Percentiles rank a stretch among this genome's conserved stretches.
Conservation (phyloP, 371 early-diverging fungal species). For the Apophysomyces variabilis region DNA sequence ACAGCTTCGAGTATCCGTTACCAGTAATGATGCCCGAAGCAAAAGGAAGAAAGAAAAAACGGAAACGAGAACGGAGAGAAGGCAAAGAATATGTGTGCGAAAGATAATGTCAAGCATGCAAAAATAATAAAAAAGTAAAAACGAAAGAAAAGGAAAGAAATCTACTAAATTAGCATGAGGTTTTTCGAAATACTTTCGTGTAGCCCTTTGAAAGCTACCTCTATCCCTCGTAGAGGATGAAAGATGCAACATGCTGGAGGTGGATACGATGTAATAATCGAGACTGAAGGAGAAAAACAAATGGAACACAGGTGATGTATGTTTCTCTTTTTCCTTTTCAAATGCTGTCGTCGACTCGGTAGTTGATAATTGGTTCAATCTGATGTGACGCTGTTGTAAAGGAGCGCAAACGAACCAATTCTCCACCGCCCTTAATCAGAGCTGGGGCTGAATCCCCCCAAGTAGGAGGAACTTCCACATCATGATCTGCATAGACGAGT, state of each 20-base stretch:
- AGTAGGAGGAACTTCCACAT: constrained; percentile 82
- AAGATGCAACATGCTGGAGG: neutral
- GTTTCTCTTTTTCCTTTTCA: constrained; percentile 1
- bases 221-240: too few relatives aligned
- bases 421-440: constrained; percentile 76
- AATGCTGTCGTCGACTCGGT: constrained; percentile 57
- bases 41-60: too few relatives aligned
- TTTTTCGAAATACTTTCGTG: too few relatives aligned
- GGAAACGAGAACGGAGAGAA: too few relatives aligned
- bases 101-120: too few relatives aligned
- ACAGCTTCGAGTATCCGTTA: too few relatives aligned
- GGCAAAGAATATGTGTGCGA: too few relatives aligned
- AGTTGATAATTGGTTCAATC: constrained; percentile 86
- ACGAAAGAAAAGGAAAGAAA: too few relatives aligned
- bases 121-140: too few relatives aligned
- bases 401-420: constrained; percentile 82
- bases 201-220: too few relatives aligned
- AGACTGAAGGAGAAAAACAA: neutral
- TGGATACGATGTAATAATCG: neutral
- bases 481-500: constrained; percentile 85
- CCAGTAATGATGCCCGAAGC: too few relatives aligned
- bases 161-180: too few relatives aligned
- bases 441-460: constrained; percentile 88
- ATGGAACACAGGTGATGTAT: neutral
- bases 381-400: constrained; percentile 84